phyloP scores from a whole-genome alignment of 441 rosid genomes.

The Dalechampia spathulata region DNA sequence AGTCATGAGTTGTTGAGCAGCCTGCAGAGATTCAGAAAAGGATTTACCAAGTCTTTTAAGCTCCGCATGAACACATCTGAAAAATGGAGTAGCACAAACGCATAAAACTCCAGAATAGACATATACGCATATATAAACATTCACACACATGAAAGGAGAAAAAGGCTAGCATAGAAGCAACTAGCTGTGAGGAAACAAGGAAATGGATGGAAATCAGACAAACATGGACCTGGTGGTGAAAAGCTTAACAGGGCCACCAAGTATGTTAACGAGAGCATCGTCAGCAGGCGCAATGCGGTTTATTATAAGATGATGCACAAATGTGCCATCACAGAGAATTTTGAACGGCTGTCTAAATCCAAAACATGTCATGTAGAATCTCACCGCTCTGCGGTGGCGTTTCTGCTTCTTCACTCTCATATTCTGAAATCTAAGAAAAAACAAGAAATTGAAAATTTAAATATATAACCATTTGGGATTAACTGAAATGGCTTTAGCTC shows the following conservation, averaged over 20 bases:
- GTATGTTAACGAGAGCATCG: constrained; percentile 48
- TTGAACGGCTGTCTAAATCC: constrained; percentile 78
- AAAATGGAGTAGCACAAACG: no score
- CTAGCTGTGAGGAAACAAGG: no score
- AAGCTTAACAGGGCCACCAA: constrained; percentile 71
- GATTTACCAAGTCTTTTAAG: constrained; percentile 59
- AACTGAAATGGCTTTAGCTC: no score
- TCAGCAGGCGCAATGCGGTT: constrained; percentile 59
- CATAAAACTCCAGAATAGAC: no score
- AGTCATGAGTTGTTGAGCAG: constrained; percentile 45
- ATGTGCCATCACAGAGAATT: constrained; percentile 77
- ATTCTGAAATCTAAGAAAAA: no score
- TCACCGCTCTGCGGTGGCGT: constrained; percentile 64
- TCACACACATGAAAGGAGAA: constrained; percentile 3
- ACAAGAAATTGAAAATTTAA: no score
- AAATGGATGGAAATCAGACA: not conserved
- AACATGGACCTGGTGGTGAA: constrained; percentile 58
- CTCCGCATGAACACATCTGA: constrained; percentile 74
- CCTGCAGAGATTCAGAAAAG: constrained; percentile 45
- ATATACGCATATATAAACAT: no score
- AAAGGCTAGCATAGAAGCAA: not conserved
- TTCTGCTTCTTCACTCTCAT: constrained; percentile 83
- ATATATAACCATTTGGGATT: no score
- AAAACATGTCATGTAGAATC: constrained; percentile 62
- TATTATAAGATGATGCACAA: constrained; percentile 60